phyloP scores from a whole-genome alignment of 371 early-diverging fungal genomes.

The Neoconidiobolus thromboides region DNA sequence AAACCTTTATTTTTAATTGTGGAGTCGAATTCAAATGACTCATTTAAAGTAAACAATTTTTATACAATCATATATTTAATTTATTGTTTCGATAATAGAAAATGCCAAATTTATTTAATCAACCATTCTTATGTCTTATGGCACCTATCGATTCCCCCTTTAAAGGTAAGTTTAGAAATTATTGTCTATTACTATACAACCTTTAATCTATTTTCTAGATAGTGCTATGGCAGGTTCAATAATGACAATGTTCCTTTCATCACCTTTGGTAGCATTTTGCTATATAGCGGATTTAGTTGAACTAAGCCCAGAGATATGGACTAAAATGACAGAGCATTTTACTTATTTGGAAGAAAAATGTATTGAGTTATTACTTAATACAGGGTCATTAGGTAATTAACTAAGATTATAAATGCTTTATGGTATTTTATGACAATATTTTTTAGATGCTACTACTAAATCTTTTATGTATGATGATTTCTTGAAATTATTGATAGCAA shows the following conservation, averaged over 20 bases:
- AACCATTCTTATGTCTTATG: conserved; percentile 68
- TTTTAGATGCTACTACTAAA: background rate
- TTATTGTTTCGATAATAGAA: no score
- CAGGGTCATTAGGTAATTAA: no score
- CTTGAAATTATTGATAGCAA: background rate
- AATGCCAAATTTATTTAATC: conserved; percentile 52
- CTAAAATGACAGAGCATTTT: conserved; percentile 25
- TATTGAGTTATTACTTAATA: no score
- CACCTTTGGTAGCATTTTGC: conserved; percentile 52
- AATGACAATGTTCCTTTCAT: conserved; percentile 81
- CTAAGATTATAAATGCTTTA: no score
- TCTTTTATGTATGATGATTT: background rate
- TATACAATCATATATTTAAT: background rate
- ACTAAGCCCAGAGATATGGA: conserved; percentile 36
- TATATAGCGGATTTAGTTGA: conserved; percentile 41
- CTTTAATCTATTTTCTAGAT: conserved; percentile 17
- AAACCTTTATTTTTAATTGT: conserved; percentile 69
- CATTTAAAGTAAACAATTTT: background rate
- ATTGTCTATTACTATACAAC: background rate
- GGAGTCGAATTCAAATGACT: conserved; percentile 39
- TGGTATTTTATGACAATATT: no score
- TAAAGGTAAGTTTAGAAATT: background rate
- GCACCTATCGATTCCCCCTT: conserved; percentile 73
- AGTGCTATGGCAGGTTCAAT: conserved; percentile 53
- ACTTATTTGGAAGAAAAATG: conserved; percentile 17